A percentile compares a stretch with the other conserved stretches of the same genome.
These are phyloP conservation scores for Cytospora piceae DNA, from an alignment of 2,329 filamentous ascomycete species.

Conservation along the genomic window DNA sequence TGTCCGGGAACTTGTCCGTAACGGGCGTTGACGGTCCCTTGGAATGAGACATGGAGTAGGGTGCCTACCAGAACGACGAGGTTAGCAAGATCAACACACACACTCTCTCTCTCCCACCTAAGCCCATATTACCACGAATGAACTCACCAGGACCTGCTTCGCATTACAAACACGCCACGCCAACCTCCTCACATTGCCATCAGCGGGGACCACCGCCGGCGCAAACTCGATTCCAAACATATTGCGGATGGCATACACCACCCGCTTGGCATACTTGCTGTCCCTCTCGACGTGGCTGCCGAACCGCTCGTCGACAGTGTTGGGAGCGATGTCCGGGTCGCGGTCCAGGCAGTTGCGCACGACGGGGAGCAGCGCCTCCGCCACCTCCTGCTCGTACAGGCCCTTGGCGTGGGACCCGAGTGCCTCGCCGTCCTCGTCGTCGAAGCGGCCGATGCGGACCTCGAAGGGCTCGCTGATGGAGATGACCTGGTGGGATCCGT, in stretches of 20 bases:
- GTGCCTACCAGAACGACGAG: background rate
- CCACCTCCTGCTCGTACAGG: slow-evolving; percentile 70
- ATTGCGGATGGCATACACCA: slow-evolving; percentile 92
- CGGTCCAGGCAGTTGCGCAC: slow-evolving; percentile 92
- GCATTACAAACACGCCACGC: slow-evolving; percentile 96
- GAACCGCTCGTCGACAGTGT: slow-evolving; percentile 77
- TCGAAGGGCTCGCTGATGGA: slow-evolving; percentile 92
- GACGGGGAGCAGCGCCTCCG: slow-evolving; percentile 77
- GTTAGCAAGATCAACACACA: background rate
- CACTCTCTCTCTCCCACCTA: background rate
- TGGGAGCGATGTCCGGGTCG: slow-evolving; percentile 87
- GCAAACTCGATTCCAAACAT: slow-evolving; percentile 99
- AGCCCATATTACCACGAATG: background rate
- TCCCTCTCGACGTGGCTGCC: slow-evolving; percentile 84
- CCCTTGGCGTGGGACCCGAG: slow-evolving; percentile 53
- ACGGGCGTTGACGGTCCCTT: slow-evolving; percentile 65
- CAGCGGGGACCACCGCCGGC: slow-evolving; percentile 86
- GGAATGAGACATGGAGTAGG: slow-evolving; percentile 51
- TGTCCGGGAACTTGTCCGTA: slow-evolving; percentile 44
- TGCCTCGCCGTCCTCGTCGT: slow-evolving; percentile 71
- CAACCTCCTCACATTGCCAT: slow-evolving; percentile 87
- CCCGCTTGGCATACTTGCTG: slow-evolving; percentile 83
- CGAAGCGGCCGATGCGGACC: slow-evolving; percentile 80
- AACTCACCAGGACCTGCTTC: slow-evolving; percentile 86
- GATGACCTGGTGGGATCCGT: slow-evolving; percentile 91